Evolutionary conservation across 371 early-diverging fungal genomes (phyloP), one percentile per base, ranked within the genome.

Genomic region (Basidiobolus meristosporus): DNA sequence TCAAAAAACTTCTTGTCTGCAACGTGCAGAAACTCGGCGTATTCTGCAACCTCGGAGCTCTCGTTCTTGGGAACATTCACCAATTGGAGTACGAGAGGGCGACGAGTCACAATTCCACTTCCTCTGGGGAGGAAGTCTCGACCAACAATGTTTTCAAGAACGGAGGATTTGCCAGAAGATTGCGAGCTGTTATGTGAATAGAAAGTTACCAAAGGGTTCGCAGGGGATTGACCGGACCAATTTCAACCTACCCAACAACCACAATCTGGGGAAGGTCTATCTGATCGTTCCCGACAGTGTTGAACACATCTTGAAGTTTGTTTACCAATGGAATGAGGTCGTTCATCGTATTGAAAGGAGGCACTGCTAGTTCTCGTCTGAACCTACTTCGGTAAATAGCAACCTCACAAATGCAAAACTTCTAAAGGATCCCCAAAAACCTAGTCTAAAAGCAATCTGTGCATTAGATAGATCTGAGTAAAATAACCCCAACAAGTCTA

Each of bases 191-290:
- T 17, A 23, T 16, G 41, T 32, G 3, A 40, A 15, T 12, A 11
- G 11, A 19, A 1, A 22, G n/a, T 17, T 38, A 11, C 6, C n/a
- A 5, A 7, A 39, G 14, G 4, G 16, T 43, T 40, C 18, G 10
- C 2, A 59, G 57, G 31, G 59, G 40, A n/a, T 51, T 52, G 21
- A 54, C 44, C 29, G 57, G 52, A 38, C 17, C 21, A 18, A 30
- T 28, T 37, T 10, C 2, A 23, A 44, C 56, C 28, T 65, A 69
- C 50, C 81, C 86, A 30, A 84, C 78, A 2, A 82, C 80, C 38
- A 82, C 78, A 46, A 91, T 77, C 65, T 84, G 91, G 12, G 95
- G 95, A 12, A 93, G 65, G 59, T 90, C 90, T 44, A 92, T 65
- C 42, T 59, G 64, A 46, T 82, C 80, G 50, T 69, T 74, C 46